Evolutionary conservation across 192 early-diverging fungal genomes (phyloP).

Genomic region (Entomortierella parvispora): DNA sequence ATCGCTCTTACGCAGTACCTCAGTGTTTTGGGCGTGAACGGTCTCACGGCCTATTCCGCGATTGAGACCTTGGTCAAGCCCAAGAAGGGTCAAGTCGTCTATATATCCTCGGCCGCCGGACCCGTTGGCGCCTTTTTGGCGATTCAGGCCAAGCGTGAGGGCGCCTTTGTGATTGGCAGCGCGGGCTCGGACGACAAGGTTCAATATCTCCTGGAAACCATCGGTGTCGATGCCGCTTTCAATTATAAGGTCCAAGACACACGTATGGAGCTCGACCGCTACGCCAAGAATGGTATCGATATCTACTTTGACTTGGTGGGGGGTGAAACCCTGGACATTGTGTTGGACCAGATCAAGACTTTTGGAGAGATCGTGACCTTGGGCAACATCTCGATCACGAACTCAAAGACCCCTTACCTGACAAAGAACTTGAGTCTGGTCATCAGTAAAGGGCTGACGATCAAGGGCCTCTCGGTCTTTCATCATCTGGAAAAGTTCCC

Average conservation of each 20-base stretch:
- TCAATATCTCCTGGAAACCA: constrained; percentile 65
- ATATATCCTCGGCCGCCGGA: constrained; percentile 31
- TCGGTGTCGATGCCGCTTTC: constrained; percentile 86
- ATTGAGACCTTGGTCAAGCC: constrained; percentile 72
- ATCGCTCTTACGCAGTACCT: constrained; percentile 6
- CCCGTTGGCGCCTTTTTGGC: neutral
- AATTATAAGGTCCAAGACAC: constrained; percentile 83
- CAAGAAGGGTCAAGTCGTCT: constrained; percentile 84
- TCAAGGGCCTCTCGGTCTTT: constrained; percentile 11
- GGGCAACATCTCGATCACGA: neutral
- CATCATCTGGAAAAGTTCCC: constrained; percentile 8
- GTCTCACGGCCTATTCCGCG: constrained; percentile 39
- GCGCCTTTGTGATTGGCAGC: constrained; percentile 82
- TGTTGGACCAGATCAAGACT: constrained; percentile 27
- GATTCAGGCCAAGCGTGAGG: constrained; percentile 67
- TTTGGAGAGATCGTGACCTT: constrained; percentile 16
- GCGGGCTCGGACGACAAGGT: constrained; percentile 90
- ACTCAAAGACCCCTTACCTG: neutral
- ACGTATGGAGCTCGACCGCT: neutral
- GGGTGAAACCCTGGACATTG: constrained; percentile 32
- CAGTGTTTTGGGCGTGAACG: constrained; percentile 9
- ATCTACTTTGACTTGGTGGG: constrained; percentile 90
- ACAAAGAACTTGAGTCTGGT: constrained; percentile 10
- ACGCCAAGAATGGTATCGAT: constrained; percentile 63
- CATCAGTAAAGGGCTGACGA: constrained; percentile 10